Base-by-base conservation (phyloP, 176 grass and related monocot genomes). In the Juncus effusus region DNA sequence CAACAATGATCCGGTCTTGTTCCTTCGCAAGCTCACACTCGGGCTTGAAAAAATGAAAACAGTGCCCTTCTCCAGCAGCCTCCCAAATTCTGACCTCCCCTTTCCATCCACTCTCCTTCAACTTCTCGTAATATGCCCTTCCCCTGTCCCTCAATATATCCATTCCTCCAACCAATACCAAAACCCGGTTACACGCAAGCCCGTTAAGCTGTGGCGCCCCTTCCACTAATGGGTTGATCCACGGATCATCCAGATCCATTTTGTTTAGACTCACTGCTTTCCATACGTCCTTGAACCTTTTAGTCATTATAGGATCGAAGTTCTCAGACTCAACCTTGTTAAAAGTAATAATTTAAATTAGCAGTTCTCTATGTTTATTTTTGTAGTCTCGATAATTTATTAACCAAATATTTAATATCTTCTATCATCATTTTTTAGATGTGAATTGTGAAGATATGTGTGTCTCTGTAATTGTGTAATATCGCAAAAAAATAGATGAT, bases 151-250 rank as follows among this genome's bases (percentile, higher is more conserved):
- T 75, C 64, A 85, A 68, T 5, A 84, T 39, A 39, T 96, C 81
- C 19, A 49, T 75, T 35, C 76, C 81, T 13, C 67, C 91, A 3
- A 83, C 45, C 4, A 74, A 87, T 35, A 96, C 68, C 72, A 96
- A 74, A 12, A 76, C 63, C 16, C 60, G 60, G 15, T 59, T 14
- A 42, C 87, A 90, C 4, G 70, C 77, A 7, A 96, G 56, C 2
- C 3, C 19, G 13, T 45, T n/a, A 2, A 96, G 66, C 3, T 16
- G 56, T 7, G 76, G 78, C 36, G 84, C 76, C 16, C 73, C 75
- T 6, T 80, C 81, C 5, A 76, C 76, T 82, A 90, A 68, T 8
- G 87, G 91, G 61, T 95, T 95, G 72, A 96, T 96, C 76, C 74
- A 74, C 2, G 84, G 83, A 56, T 96, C 83, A 13, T 87, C 84